Base-by-base conservation (phyloP, 768 basidiomycete species). In the Leucocoprinus sp. region DNA sequence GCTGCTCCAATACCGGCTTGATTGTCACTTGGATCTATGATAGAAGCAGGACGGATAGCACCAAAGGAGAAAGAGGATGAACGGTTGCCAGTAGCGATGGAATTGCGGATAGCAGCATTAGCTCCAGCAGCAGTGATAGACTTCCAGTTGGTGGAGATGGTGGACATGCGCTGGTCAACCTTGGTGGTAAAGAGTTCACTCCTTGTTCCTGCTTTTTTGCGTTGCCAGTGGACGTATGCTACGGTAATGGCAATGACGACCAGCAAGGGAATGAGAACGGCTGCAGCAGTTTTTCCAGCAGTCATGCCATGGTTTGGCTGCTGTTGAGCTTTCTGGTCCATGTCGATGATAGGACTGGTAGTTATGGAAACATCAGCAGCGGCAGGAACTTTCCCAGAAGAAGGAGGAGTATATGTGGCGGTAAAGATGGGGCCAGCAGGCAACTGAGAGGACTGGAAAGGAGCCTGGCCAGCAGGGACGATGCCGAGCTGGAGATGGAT, bases 111-210 rank as follows among this genome's bases (percentile, higher is more conserved):
- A 8, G 84, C 88, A 26, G 80, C 84, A 17, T 69, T 67, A 0
- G 86, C 88, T 38, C 84, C 87, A 3, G 75, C 80, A 4, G 69
- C 66, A 6, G 81, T 76, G 54, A 88, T 78, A 35, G 73, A 70
- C 59, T 81, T 82, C 87, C 87, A 90, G 56, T 88, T 83, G 15
- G 72, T 65, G 5, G 79, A 81, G 52, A 89, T 85, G 39, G 82
- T 84, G 2, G 79, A 82, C 87, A 91, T 89, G 60, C 87, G 82
- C 60, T 78, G 79, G 65, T 91, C 87, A 60, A 91, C 61, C 8
- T 68, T 74, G 58, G 80, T 71, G 31, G 72, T 78, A 70, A 76
- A 91, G 17, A 69, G 69, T 59, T 65, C 71, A 55, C 75, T 69
- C 58, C 82, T 71, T 22, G 73, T 67, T 45, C 64, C 65, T 40